Evolutionary conservation across 768 basidiomycete genomes (phyloP).

Genomic region (Trametes maxima): DNA sequence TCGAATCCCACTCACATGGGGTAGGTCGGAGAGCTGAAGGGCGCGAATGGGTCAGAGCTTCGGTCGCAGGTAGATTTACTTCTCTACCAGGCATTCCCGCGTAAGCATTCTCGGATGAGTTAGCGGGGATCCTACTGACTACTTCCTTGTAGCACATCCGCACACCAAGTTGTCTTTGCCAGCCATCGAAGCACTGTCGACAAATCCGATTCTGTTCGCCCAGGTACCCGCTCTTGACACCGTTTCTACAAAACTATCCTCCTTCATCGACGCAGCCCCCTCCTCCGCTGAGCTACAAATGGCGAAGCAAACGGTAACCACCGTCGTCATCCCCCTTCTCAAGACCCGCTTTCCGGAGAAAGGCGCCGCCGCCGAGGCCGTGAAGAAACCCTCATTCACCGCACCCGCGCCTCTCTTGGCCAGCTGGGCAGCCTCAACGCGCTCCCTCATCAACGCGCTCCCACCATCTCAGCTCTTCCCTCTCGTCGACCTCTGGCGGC

Average conservation of each 20-base stretch:
- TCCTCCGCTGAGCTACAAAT: constrained; percentile 38
- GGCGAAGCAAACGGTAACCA: constrained; percentile 53
- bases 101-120: constrained; percentile 45
- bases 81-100: constrained; percentile 76
- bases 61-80: constrained; percentile 74
- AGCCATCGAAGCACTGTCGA: constrained; percentile 59
- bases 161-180: constrained; percentile 66
- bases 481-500: constrained; percentile 79
- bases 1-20: background rate
- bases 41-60: constrained; percentile 69
- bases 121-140: background rate
- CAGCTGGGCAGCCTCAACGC: constrained; percentile 52
- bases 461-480: constrained; percentile 70
- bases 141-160: constrained; percentile 61
- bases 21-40: constrained; percentile 72
- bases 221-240: constrained; percentile 71
- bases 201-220: constrained; percentile 74
- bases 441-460: constrained; percentile 46
- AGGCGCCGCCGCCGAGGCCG: background rate
- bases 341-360: constrained; percentile 53
- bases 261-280: constrained; percentile 57
- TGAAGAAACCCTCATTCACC: constrained; percentile 27
- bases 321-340: constrained; percentile 62
- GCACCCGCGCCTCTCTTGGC: constrained; percentile 44
- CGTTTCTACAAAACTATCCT: constrained; percentile 59